These are phyloP conservation scores for Eimeria maxima DNA, from an alignment of 169 alveolate species.

Conservation along the genomic window DNA sequence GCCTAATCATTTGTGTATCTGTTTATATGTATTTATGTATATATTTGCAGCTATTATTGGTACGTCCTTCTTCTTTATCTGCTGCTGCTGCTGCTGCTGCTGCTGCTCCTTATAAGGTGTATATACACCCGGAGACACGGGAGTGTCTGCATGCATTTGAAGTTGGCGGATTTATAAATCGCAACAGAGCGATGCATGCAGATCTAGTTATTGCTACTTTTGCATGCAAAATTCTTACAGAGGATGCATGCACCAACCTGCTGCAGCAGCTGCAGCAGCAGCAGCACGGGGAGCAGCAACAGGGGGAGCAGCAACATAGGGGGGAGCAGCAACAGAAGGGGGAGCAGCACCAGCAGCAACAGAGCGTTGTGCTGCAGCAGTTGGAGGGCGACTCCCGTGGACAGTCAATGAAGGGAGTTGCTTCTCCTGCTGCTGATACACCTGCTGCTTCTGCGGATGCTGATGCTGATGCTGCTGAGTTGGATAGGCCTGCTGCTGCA, in stretches of 20 bases:
- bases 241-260: neutral
- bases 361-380: no score
- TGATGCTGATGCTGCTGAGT: neutral
- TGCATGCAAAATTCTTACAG: neutral
- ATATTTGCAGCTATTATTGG: slow-evolving; percentile 28
- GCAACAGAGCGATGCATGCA: slow-evolving; percentile 76
- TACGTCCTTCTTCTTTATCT: neutral
- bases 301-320: neutral
- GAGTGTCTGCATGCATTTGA: slow-evolving; percentile 63
- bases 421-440: neutral
- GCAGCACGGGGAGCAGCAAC: neutral
- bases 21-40: neutral
- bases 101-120: slow-evolving; percentile 30
- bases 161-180: slow-evolving; percentile 57
- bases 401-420: neutral
- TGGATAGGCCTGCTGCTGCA: neutral
- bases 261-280: slow-evolving; percentile 38
- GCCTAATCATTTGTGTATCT: neutral
- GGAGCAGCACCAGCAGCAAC: slow-evolving; percentile 33
- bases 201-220: slow-evolving; percentile 57
- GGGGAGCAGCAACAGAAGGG: neutral
- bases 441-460: neutral
- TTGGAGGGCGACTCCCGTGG: neutral
- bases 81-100: neutral
- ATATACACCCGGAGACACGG: slow-evolving; percentile 44